phyloP scores from a whole-genome alignment of 176 grass and related monocot genomes.

The Carex myosuroides region DNA sequence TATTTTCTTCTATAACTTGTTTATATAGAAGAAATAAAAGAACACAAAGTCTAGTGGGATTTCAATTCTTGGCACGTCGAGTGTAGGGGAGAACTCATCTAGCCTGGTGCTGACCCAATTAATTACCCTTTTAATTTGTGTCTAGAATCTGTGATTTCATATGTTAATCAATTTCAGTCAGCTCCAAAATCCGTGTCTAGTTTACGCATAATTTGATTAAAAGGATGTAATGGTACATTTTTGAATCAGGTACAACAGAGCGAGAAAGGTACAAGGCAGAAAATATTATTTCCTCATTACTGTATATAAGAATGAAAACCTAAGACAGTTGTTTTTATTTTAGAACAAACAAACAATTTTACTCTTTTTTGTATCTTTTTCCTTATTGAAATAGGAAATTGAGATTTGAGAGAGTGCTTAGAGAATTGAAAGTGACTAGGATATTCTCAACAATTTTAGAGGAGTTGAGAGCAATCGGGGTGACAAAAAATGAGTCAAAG shows the following conservation, averaged over 20 bases:
- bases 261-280: not conserved
- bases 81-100: not conserved
- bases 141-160: not conserved
- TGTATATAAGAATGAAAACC: not conserved
- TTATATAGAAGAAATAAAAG: not conserved
- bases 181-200: not conserved
- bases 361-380: not conserved
- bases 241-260: not conserved
- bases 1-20: not conserved
- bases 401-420: slow-evolving; percentile 81
- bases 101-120: not conserved
- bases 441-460: slow-evolving; percentile 86
- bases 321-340: not conserved
- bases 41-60: not conserved
- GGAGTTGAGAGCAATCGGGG: slow-evolving; percentile 62
- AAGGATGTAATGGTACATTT: not conserved
- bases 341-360: not conserved
- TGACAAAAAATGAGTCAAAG: slow-evolving; percentile 25
- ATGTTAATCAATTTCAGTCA: not conserved
- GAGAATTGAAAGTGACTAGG: slow-evolving; percentile 69
- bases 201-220: not conserved
- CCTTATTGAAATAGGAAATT: slow-evolving; percentile 49
- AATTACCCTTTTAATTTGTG: not conserved
- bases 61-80: not conserved
- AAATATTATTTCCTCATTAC: not conserved